Conservation (phyloP, 116 monocot genomes). For the Cymodocea nodosa region DNA sequence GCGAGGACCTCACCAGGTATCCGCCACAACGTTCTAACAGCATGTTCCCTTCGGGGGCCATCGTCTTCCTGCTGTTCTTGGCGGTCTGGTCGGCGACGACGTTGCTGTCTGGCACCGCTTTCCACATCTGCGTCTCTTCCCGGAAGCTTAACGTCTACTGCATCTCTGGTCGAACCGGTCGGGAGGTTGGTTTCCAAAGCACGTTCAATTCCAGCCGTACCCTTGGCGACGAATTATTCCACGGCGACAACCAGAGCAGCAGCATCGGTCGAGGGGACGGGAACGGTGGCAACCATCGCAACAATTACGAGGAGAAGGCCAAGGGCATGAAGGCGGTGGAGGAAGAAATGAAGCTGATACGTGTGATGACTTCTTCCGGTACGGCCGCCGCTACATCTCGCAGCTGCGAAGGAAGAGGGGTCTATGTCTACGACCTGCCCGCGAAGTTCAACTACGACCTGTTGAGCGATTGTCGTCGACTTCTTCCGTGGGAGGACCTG, state of each 20-base stretch:
- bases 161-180: constrained; percentile 21
- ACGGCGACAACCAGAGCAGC: background rate
- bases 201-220: too few species aligned
- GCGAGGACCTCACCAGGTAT: background rate
- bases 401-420: constrained; percentile 18
- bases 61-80: constrained; percentile 20
- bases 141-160: constrained; percentile 39
- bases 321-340: constrained; percentile 20
- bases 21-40: background rate
- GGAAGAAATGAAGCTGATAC: constrained; percentile 6
- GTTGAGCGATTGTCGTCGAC: constrained; percentile 9
- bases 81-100: constrained; percentile 18
- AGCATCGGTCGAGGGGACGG: too few species aligned
- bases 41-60: constrained; percentile 6
- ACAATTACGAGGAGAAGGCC: constrained; percentile 1
- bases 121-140: constrained; percentile 43
- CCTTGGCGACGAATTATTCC: background rate
- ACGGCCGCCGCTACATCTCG: too few species aligned
- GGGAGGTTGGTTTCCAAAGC: background rate
- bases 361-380: constrained; percentile 6
- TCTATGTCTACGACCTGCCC: constrained; percentile 46
- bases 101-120: constrained; percentile 18
- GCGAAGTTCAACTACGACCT: constrained; percentile 46
- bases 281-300: background rate
- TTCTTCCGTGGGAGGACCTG: constrained; percentile 37